phyloP scores from a whole-genome alignment of 2,329 filamentous ascomycete genomes.

The Stenocarpella maydis region DNA sequence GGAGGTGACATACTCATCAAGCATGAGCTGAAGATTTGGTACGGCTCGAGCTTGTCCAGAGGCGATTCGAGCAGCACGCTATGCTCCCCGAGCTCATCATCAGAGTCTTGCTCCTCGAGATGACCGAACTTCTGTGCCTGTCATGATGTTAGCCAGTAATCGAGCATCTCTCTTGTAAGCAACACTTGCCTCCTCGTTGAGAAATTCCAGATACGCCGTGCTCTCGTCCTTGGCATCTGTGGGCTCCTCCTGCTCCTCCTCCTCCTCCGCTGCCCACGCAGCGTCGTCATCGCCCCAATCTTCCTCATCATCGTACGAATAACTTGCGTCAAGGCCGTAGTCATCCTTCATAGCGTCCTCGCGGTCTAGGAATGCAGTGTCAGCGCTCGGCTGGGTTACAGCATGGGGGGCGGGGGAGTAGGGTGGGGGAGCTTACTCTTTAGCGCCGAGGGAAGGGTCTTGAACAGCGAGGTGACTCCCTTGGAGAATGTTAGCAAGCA shows the following conservation, averaged over 20 bases:
- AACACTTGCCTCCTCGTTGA: constrained; percentile 81
- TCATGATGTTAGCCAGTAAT: constrained; percentile 38
- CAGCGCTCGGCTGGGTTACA: constrained; percentile 33
- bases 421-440: constrained; percentile 68
- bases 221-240: constrained; percentile 86
- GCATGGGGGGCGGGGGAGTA: no score
- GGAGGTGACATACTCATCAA: constrained; percentile 74
- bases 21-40: constrained; percentile 84
- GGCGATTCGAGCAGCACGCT: constrained; percentile 92
- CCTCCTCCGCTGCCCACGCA: constrained; percentile 80
- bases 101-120: constrained; percentile 71
- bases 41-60: constrained; percentile 94
- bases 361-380: constrained; percentile 65
- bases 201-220: constrained; percentile 92
- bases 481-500: constrained; percentile 36
- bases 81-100: constrained; percentile 92
- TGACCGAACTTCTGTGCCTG: constrained; percentile 85
- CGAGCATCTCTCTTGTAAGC: neutral
- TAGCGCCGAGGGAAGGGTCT: constrained; percentile 84
- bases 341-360: constrained; percentile 93
- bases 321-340: constrained; percentile 73
- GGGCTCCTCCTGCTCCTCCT: constrained; percentile 70
- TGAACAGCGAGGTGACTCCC: constrained; percentile 90
- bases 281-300: constrained; percentile 84
- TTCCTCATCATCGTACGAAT: constrained; percentile 76